Percentiles rank a stretch among this genome's conserved stretches.
Conservation (phyloP, 164 flowering plant species). For the Houttuynia cordata region DNA sequence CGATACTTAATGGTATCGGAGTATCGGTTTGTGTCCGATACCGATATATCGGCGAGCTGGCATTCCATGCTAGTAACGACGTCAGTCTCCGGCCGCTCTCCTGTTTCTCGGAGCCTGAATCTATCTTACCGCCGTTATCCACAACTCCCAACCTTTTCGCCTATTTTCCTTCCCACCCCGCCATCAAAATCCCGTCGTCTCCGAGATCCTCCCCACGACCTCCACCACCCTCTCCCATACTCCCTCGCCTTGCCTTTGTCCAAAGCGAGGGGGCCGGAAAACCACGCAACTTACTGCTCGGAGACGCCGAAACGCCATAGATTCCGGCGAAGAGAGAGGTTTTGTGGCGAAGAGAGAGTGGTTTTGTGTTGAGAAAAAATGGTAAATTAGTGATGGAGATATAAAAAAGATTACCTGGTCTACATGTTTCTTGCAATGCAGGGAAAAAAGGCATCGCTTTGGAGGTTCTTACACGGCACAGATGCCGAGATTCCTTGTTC, state of each 20-base stretch:
- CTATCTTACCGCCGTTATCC: constrained; percentile 4
- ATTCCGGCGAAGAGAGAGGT: constrained; percentile 2
- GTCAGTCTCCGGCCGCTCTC: no score
- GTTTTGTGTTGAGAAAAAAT: no score
- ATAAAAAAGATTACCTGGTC: neutral
- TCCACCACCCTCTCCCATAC: neutral
- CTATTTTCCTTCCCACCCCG: neutral
- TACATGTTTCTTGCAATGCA: constrained; percentile 50
- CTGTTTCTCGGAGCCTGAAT: no score
- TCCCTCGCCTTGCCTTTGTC: neutral
- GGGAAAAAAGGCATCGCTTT: constrained; percentile 39
- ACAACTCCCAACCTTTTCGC: neutral
- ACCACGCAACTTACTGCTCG: no score
- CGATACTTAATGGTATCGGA: no score
- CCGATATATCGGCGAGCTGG: no score
- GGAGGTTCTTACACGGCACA: constrained; percentile 78
- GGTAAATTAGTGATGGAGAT: no score
- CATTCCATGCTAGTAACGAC: no score
- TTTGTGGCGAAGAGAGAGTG: constrained; percentile 5
- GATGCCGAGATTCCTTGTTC: constrained; percentile 49
- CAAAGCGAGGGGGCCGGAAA: constrained; percentile 6
- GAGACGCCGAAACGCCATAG: neutral
- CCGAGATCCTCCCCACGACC: neutral
- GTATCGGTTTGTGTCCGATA: no score
- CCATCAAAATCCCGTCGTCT: neutral